Evolutionary conservation across 2,329 filamentous ascomycete genomes (phyloP), one percentile per base, ranked within the genome.

Genomic region (Aspergillus arachidicola): DNA sequence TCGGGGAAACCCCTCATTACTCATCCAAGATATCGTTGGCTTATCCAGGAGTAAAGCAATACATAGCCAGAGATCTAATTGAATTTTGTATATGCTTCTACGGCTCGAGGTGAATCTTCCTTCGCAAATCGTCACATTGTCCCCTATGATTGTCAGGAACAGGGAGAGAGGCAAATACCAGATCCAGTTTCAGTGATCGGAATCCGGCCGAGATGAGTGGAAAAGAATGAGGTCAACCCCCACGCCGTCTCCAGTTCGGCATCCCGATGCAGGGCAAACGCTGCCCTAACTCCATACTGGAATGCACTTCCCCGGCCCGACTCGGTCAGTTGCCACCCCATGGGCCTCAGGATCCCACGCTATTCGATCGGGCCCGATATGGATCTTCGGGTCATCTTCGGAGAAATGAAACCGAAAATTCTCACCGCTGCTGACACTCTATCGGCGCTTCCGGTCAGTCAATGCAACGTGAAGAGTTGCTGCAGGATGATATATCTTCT

Each of bases 301-400:
- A 11, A 5, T 54, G 28, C 21, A 32, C 11, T 28, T 38, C 53
- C 19, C 43, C 59, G 53, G 59, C 21, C 53, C 59, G 53, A 56
- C 34, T 57, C 59, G 53, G 59, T 23, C 12, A 28, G 46, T 61
- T 61, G 59, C 59, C 59, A 61, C 53, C 59, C 53, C 53, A 57
- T 61, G 59, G 59, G 53, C 46, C 59, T 43, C 41, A 45, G 1
- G 2, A 55, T 51, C 53, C 43, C 32, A 50, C 36, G 53, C 32
- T 26, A 55, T 45, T 54, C 58, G 51, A 51, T 56, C 58, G 30
- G 41, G 34, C 23, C 7, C 19, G 32, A 16, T 9, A 38, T 61
- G 34, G 36, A 57, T 51, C 59, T n/a, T 53, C 60, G 60, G 60
- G 14, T 58, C n/a, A 38, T 57, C 60, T 41, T 61, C 60, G 60